phyloP scores from a whole-genome alignment of 2,329 filamentous ascomycete genomes.

The Zymoseptoria tritici region DNA sequence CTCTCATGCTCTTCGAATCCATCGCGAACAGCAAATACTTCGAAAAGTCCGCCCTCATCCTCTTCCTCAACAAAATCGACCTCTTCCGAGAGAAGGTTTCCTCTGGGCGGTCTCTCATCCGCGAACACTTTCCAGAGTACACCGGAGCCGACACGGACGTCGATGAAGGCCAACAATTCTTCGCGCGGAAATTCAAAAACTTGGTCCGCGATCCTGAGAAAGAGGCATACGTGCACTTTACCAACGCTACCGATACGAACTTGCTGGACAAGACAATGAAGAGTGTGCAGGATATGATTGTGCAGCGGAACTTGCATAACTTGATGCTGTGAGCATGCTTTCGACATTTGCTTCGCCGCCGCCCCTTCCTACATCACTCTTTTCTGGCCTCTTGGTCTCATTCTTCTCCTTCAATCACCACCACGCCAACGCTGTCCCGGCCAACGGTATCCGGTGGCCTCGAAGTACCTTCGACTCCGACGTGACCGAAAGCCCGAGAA shows the following conservation, averaged over 20 bases:
- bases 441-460: background rate
- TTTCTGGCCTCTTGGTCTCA: background rate
- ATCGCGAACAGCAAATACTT: constrained; percentile 48
- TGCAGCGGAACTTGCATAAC: constrained; percentile 45
- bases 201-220: constrained; percentile 44
- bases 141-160: constrained; percentile 38
- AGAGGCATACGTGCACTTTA: constrained; percentile 47
- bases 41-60: constrained; percentile 44
- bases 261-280: constrained; percentile 46
- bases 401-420: background rate
- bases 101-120: constrained; percentile 40
- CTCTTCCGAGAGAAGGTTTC: constrained; percentile 45
- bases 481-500: background rate
- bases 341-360: constrained; percentile 2
- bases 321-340: constrained; percentile 35
- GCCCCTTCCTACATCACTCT: background rate
- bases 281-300: constrained; percentile 47
- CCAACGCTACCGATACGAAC: constrained; percentile 46
- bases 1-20: constrained; percentile 47
- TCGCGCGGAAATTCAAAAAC: constrained; percentile 45
- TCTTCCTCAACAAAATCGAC: constrained; percentile 49
- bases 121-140: constrained; percentile 45
- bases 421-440: background rate
- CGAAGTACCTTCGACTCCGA: background rate
- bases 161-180: constrained; percentile 43